Evolutionary conservation across 2,329 filamentous ascomycete genomes (phyloP), one percentile per base, ranked within the genome.

Genomic region (Uncinocarpus reesii): DNA sequence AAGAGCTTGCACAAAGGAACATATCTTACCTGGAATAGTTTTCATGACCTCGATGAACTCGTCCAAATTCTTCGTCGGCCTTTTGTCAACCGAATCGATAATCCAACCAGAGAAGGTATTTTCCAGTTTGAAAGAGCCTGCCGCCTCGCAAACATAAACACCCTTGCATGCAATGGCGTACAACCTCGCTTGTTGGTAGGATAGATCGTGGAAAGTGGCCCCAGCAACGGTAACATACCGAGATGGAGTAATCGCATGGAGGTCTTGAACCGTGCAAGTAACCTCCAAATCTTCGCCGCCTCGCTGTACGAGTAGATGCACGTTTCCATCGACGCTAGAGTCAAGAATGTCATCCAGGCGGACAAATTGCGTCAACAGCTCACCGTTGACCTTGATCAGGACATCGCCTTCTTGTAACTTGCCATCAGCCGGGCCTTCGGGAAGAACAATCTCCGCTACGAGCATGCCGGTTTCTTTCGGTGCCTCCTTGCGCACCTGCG

Each of bases 391-490:
- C 65, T 94, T 88, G 59, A 96, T 74, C 54, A 98, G 71, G 20
- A 98, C 83, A 65, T 98, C 92, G 38, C 92, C 92, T 65, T 98
- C 92, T 64, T 95, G 84, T 21, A 98, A 78, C 66, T 93, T 90
- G 48, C 76, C 73, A 61, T 94, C 79, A 0, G 84, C 92, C 20
- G 92, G 93, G 0, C 92, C 93, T 57, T 89, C 80, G 0, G 92
- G 90, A 7, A 98, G 77, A 11, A 96, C 81, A 52, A 95, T 94
- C 69, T 98, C 93, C 16, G 89, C 90, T 10, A 95, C 90, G 23
- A 98, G 78, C 86, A 98, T 89, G 61, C 92, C 93, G 20, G 88
- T 96, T 69, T 95, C 92, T 58, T 86, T 84, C 0, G 93, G 92
- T 56, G 95, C 94, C 21, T 79, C 74, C 57, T 84, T 80, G 28